A percentile compares a stretch with the other conserved stretches of the same genome.
phyloP scores from a whole-genome alignment of 2,329 filamentous ascomycete species.

The Scytalidium lignicola region DNA sequence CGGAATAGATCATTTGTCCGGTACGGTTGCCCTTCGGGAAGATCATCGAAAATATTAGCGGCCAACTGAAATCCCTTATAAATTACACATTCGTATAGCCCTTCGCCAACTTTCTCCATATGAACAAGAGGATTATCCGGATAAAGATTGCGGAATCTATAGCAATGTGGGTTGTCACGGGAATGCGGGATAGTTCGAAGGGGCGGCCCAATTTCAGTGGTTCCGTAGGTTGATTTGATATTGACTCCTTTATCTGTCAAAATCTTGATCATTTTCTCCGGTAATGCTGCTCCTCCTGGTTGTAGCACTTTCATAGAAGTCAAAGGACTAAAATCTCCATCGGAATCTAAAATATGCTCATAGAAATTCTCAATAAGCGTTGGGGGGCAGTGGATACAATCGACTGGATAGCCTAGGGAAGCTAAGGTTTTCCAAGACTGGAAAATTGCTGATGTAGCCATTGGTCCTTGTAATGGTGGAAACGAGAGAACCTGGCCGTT shows the following conservation, averaged over 20 bases:
- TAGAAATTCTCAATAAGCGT: constrained; percentile 28
- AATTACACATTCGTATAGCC: constrained; percentile 26
- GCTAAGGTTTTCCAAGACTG: constrained; percentile 21
- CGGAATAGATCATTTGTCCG: constrained; percentile 27
- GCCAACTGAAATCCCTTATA: constrained; percentile 27
- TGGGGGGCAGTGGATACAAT: constrained; percentile 27
- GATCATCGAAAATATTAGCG: constrained; percentile 26
- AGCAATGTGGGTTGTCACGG: constrained; percentile 21
- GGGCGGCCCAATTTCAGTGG: constrained; percentile 29
- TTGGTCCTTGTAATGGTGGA: constrained; percentile 25
- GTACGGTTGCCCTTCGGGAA: constrained; percentile 21
- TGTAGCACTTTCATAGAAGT: constrained; percentile 25
- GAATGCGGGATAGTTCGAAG: constrained; percentile 26
- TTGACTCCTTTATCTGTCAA: constrained; percentile 23
- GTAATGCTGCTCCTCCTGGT: constrained; percentile 26
- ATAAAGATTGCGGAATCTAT: constrained; percentile 23
- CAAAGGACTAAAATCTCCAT: constrained; percentile 23
- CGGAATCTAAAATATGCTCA: constrained; percentile 21
- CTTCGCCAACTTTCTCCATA: constrained; percentile 25
- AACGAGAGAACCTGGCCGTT: constrained; percentile 26
- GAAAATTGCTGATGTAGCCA: constrained; percentile 23
- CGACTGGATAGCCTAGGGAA: constrained; percentile 21
- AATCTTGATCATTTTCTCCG: constrained; percentile 19
- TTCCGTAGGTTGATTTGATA: constrained; percentile 29
- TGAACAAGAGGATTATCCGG: constrained; percentile 21